Percentiles rank a stretch among this genome's conserved stretches.
These are phyloP conservation scores for Forsythia viridissima DNA, from an alignment of 257 asterid genomes.

Conservation along the genomic window DNA sequence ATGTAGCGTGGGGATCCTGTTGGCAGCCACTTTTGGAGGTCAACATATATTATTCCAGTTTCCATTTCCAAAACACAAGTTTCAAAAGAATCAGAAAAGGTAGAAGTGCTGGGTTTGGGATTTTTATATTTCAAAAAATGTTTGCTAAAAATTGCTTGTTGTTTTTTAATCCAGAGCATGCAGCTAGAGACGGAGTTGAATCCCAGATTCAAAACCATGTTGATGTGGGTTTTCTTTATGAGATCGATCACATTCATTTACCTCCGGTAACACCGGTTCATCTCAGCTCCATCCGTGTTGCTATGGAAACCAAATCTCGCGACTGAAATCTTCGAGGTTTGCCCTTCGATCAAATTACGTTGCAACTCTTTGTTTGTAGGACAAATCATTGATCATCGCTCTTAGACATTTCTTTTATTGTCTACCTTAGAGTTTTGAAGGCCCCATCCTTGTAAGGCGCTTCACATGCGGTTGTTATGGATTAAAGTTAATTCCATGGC, in stretches of 20 bases:
- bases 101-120: not conserved
- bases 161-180: slow-evolving; percentile 19
- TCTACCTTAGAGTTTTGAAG: too few relatives aligned
- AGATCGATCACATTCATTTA: slow-evolving; percentile 67
- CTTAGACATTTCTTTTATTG: too few relatives aligned
- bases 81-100: not conserved
- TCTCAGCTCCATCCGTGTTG: slow-evolving; percentile 74
- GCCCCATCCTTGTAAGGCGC: too few relatives aligned
- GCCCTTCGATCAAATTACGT: too few relatives aligned
- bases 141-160: slow-evolving; percentile 15
- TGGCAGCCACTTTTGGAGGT: too few relatives aligned
- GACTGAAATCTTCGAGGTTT: too few relatives aligned
- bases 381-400: too few relatives aligned
- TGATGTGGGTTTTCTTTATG: slow-evolving; percentile 61
- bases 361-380: too few relatives aligned
- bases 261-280: slow-evolving; percentile 74
- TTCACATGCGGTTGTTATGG: too few relatives aligned
- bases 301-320: slow-evolving; percentile 37
- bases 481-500: too few relatives aligned
- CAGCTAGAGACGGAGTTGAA: slow-evolving; percentile 20
- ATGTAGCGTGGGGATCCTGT: too few relatives aligned
- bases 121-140: not conserved
- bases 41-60: not conserved
- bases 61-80: not conserved
- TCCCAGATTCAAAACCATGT: slow-evolving; percentile 25